Evolutionary conservation across 257 asterid species (phyloP), one percentile per base, ranked within the genome.

Genomic region (Nemophila menziesii): DNA sequence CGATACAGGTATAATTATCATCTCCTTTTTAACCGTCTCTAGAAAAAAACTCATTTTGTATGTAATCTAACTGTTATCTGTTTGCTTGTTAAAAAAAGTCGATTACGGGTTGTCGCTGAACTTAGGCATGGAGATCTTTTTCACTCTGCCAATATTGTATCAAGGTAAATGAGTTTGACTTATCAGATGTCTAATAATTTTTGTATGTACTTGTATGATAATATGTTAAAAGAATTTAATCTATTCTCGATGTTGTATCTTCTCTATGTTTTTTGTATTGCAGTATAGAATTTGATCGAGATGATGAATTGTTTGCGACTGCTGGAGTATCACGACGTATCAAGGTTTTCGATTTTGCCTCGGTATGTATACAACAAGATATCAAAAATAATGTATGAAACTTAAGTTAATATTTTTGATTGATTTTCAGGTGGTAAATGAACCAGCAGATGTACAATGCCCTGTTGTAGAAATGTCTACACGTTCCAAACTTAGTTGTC

Each of bases 81-180:
- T 55, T 43, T 50, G 4, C 56, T 49, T 57, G 54, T 56, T 64
- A 49, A 19, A 54, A 37, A 49, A 80, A 83, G 94, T 70, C 94
- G 92, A 36, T 62, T 83, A 44, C 66, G 89, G 67, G 94, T 83
- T 44, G 72, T 83, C 69, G 92, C 94, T 56, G 92, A 83, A 60
- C 75, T 79, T 49, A 70, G 80, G 62, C 86, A 83, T 60, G 90
- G 71, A 39, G 94, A 83, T 62, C 73, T 79, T 56, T 79, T 83
- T 61, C 89, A 77, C 65, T 59, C 92, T 4, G 80, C 92, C 75
- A 83, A 83, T 69, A 83, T 83, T 24, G 90, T 83, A 22, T 83
- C 94, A 39, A 83, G 94, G 94, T 75, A 71, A 64, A 39, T 16
- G 23, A 20, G 5, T 10, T 9, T 11, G 5, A n/a, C n/a, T n/a